Base-by-base conservation (phyloP, 2,329 filamentous ascomycete species). In the Cladosporium sp. region DNA sequence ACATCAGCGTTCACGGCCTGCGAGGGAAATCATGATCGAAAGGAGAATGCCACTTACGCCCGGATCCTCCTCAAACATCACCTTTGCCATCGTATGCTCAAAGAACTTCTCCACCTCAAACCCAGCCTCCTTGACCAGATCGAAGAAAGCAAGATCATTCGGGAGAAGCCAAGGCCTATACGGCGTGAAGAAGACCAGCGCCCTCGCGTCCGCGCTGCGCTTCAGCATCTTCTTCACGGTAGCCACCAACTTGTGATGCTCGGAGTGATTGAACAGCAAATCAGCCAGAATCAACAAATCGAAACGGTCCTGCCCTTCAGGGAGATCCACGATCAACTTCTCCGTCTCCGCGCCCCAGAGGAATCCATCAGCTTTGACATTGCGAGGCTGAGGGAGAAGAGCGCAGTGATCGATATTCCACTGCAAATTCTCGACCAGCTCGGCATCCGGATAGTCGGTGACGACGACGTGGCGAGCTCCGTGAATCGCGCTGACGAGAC, bases 111-210 rank as follows among this genome's bases (percentile, higher is more conserved):
- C 83, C 2, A 95, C 90, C 13, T 70, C 69, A 53, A 96, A 86
- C 0, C 89, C 90, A 42, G 74, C 77, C 45, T 80, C 78, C 52
- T 80, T 75, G 4, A 85, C 87, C 51, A 90, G 63, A 42, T 90
- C 86, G 64, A 96, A 96, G 72, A 96, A 96, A 3, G 78, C 80
- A 65, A 95, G 75, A 62, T 95, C 93, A 67, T 89, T 86, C 55
- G 90, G 79, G 60, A 86, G 76, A 63, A 96, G 74, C 91, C 91
- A 96, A 1, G 92, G 91, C 55, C 93, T 78, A 70, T 97, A 95
- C 16, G 88, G 91, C 0, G 91, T 95, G 72, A 96, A 97, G 68
- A 96, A 94, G 7, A 96, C 90, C 60, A 91, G 79, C 2, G 90
- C 89, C 48, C 77, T 77, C 42, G 84, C 80, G 2, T 72, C 72